Base-by-base conservation (phyloP, 768 basidiomycete genomes). In the Hygrocybe coccinea region DNA sequence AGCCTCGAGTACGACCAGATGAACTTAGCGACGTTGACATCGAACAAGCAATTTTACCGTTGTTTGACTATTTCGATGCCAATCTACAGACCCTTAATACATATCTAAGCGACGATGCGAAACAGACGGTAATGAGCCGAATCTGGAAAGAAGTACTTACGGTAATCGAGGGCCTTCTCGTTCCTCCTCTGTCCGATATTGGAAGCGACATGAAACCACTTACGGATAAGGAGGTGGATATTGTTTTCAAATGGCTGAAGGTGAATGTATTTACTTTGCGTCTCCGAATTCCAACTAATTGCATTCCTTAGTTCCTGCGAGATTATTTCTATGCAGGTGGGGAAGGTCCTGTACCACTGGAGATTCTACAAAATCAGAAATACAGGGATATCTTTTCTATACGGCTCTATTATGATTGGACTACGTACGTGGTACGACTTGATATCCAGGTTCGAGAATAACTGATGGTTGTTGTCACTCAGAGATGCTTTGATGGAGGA, bases 241-340 rank as follows among this genome's bases (percentile, higher is more conserved):
- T 97, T 56, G 95, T 95, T n/a, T 92, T 97, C 76, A 95, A 94
- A 68, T 97, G 97, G 92, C 69, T 98, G 52, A 95, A 94, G 84
- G 94, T 90, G 55, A 15, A 58, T 36, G 14, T 6, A 5, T 37
- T 34, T 6, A 37, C 11, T 21, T 48, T 33, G 29, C 5, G n/a
- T 12, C 8, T 41, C 24, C 37, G 44, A 25, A 55, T 15, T 29
- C 6, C 24, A 11, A 19, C 50, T 64, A 17, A 58, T 49, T 36
- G 6, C 44, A 15, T 17, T 44, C 29, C 59, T 6, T 58, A 95
- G 91, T 97, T 97, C 77, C 65, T 99, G 67, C 78, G 87, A 55
- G 91, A 97, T 67, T 99, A 93, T 74, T 97, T 97, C 77, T 85
- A 97, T 66, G 93, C 91, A 2, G 87, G 85, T 12, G 95, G 95